Conservation (phyloP, 202 grass and related monocot genomes). For the Panicum hallii region DNA sequence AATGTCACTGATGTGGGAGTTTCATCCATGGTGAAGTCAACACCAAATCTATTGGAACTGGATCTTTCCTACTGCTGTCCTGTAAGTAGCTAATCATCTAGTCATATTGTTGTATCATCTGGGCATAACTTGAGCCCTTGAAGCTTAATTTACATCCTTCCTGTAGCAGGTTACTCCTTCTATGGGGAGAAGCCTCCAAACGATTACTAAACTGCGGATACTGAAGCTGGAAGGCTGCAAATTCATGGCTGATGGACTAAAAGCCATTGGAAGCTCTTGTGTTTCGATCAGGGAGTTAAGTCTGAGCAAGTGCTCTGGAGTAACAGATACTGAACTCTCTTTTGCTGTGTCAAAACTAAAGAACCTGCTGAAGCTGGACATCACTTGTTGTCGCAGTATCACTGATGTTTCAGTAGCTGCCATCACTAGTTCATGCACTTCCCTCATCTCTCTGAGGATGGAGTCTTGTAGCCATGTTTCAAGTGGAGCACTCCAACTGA, state of each 20-base stretch:
- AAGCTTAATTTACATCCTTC: conserved; percentile 28
- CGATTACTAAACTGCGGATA: conserved; percentile 52
- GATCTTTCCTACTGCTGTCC: conserved; percentile 68
- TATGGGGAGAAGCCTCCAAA: conserved; percentile 50
- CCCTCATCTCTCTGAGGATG: conserved; percentile 79
- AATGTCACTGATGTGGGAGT: conserved; percentile 35
- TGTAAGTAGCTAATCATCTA: conserved; percentile 56
- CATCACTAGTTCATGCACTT: conserved; percentile 77
- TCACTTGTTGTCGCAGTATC: conserved; percentile 79
- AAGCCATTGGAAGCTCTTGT: conserved; percentile 65
- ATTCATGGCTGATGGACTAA: conserved; percentile 60
- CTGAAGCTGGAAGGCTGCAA: conserved; percentile 78
- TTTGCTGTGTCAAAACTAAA: conserved; percentile 65
- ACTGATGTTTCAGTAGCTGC: conserved; percentile 69
- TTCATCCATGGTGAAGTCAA: conserved; percentile 51
- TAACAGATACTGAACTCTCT: conserved; percentile 69
- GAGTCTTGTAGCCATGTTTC: conserved; percentile 78
- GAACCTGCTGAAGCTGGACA: conserved; percentile 72
- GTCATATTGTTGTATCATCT: conserved; percentile 36
- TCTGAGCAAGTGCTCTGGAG: conserved; percentile 79
- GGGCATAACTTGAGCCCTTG: conserved; percentile 2
- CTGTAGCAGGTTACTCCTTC: conserved; percentile 64
- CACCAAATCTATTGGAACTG: conserved; percentile 60
- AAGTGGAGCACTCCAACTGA: conserved; percentile 60
- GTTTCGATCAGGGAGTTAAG: conserved; percentile 68